phyloP scores from a whole-genome alignment of 2,329 filamentous ascomycete genomes.

The Aspergillus sp. region DNA sequence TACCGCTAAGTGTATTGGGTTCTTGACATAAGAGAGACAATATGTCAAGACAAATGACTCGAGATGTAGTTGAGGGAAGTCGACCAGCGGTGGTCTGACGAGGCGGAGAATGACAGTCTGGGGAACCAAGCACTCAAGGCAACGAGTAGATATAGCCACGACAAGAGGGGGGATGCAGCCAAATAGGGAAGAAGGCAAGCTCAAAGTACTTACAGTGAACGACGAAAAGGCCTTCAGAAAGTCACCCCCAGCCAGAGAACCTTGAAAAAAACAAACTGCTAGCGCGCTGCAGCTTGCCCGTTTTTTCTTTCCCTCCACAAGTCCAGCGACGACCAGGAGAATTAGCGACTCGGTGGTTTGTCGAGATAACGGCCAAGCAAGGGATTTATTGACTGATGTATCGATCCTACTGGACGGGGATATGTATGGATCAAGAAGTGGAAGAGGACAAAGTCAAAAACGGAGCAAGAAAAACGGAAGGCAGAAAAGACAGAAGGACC shows the following conservation, averaged over 20 bases:
- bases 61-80: too few species aligned
- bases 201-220: neutral
- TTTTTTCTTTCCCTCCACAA: constrained; percentile 16
- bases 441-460: constrained; percentile 1
- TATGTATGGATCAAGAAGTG: constrained; percentile 9
- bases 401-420: constrained; percentile 15
- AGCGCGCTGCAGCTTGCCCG: constrained; percentile 26
- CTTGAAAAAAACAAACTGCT: constrained; percentile 22
- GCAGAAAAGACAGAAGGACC: constrained; percentile 12
- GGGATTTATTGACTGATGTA: constrained; percentile 16
- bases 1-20: neutral
- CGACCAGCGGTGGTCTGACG: neutral
- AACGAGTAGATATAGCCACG: neutral
- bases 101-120: constrained; percentile 3
- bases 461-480: constrained; percentile 10
- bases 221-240: neutral
- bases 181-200: neutral
- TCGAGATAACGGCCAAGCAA: constrained; percentile 18
- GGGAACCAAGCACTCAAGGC: neutral
- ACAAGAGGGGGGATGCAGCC: constrained; percentile 1
- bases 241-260: constrained; percentile 11
- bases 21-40: constrained; percentile 8
- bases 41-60: neutral
- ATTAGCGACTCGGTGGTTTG: constrained; percentile 8
- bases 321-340: constrained; percentile 13